Evolutionary conservation across 345 rosid species (phyloP), one percentile per base, ranked within the genome.

Genomic region (Acer saccharum): DNA sequence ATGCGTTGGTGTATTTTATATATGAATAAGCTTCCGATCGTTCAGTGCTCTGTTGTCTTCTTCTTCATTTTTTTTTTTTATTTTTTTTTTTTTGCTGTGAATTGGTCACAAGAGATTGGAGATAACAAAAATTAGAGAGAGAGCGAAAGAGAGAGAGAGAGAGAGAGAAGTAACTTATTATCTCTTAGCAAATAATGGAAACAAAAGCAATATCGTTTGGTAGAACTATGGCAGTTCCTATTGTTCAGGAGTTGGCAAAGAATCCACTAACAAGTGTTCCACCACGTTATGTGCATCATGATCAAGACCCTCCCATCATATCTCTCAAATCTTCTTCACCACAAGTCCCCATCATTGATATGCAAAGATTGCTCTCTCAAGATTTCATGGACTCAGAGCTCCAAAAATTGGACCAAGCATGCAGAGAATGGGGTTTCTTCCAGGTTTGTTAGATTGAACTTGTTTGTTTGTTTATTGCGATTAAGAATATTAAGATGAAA

Each of bases 381-480:
- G 76, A 78, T n/a, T 11, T 10, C 27, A 43, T 43, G 9, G 61
- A 72, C 10, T 43, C 60, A 14, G 81, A 72, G 72, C 77, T 78
- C 8, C 41, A 72, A n/a, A 78, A 78, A 67, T 23, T 78, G 41
- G 72, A 72, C 72, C 25, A 4, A 18, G 72, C 81, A 10, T 78
- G 77, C 81, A 65, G 72, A 48, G 67, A 72, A 13, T 72, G 76
- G 81, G 81, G 81, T 52, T 72, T 78, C 77, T 78, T 78, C 57
- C 81, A 78, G 76, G 81, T 78, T 50, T 1, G 1, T 65, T 32
- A 0, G 12, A 17, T 32, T 32, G 35, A 32, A 32, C 35, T 32
- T 32, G 4, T 32, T 32, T 0, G 35, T 32, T 32, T 32, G 4
- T 32, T 32, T 32, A 32, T 3, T 32, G 35, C 35, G 35, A 32